Base-by-base conservation (phyloP, 345 rosid genomes). In the Eucalyptus sp. region DNA sequence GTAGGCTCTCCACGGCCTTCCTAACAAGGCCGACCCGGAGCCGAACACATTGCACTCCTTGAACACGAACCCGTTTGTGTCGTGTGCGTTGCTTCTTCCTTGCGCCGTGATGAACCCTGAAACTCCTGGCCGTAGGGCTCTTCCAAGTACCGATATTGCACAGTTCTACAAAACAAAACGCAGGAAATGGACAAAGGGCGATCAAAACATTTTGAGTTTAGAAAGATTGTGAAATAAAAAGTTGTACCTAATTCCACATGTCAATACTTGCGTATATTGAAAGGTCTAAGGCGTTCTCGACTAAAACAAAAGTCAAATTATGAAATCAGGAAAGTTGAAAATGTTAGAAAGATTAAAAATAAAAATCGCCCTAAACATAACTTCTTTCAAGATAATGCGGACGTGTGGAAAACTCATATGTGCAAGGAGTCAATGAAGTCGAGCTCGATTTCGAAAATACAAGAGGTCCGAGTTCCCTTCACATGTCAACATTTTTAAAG, bases 81-180 rank as follows among this genome's bases (percentile, higher is more conserved):
- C 96, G 24, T 31, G 52, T 25, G 92, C 91, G 50, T 85, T 88
- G 2, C 24, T 64, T 85, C 97, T 93, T 86, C 93, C 95, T 64
- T 96, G 96, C 49, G 96, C 96, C 58, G 96, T 94, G 46, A 95
- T 93, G 58, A 76, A 93, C 9, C 97, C 97, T 24, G 50, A 4
- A 7, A 92, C 17, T 10, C 94, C 95, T 7, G 89, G 80, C 88
- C 91, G 49, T 62, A 95, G 37, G 18, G 54, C 86, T 7, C 68
- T 87, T 71, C 96, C 97, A 41, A 93, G 88, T 60, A 91, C 95
- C 83, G 91, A 91, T 89, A 96, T 92, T n/a, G 87, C 88, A 90
- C 97, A 95, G 50, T 64, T 88, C 98, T 97, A 51, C 90, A 44
- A 33, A 50, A 7, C 56, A 48, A 50, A 48, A 18, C 51, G 13